Conservation (phyloP, 192 early-diverging fungal species). For the Borealophlyctis nickersoniae region DNA sequence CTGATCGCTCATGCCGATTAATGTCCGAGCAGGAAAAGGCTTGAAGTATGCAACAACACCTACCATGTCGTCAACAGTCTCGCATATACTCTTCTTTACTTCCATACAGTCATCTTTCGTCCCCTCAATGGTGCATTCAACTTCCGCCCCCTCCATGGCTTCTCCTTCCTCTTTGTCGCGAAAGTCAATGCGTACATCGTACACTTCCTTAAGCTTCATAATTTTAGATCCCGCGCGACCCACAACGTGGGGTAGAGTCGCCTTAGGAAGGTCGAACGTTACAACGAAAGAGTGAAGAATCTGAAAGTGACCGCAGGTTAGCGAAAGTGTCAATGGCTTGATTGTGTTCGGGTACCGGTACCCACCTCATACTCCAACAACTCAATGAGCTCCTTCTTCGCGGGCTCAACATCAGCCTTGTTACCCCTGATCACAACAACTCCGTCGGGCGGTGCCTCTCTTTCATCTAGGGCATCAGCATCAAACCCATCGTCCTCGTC, state of each 20-base stretch:
- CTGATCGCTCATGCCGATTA: no score
- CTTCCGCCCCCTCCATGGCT: slow-evolving; percentile 28
- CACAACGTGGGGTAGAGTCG: slow-evolving; percentile 70
- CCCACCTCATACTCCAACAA: slow-evolving; percentile 82
- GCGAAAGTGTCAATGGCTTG: no score
- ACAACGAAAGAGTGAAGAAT: slow-evolving; percentile 52
- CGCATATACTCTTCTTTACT: slow-evolving; percentile 37
- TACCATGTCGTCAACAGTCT: slow-evolving; percentile 51
- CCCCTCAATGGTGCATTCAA: slow-evolving; percentile 45
- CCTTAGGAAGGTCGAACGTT: slow-evolving; percentile 63
- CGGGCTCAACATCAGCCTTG: slow-evolving; percentile 73
- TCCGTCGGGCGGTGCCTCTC: slow-evolving; percentile 7
- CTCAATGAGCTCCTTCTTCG: slow-evolving; percentile 79
- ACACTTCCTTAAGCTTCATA: slow-evolving; percentile 64
- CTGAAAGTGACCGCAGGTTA: no score
- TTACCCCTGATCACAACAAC: slow-evolving; percentile 77
- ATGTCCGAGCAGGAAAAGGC: slow-evolving; percentile 39
- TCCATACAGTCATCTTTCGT: slow-evolving; percentile 27
- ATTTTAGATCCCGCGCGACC: slow-evolving; percentile 71
- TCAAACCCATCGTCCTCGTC: slow-evolving; percentile 48
- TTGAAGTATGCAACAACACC: slow-evolving; percentile 29
- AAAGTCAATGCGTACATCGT: slow-evolving; percentile 74
- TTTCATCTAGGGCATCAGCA: slow-evolving; percentile 20
- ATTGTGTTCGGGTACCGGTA: no score
- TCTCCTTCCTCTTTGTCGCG: slow-evolving; percentile 40